Evolutionary conservation across 805 yeast genomes (phyloP).

Genomic region (Yamadazyma nakazawae): DNA sequence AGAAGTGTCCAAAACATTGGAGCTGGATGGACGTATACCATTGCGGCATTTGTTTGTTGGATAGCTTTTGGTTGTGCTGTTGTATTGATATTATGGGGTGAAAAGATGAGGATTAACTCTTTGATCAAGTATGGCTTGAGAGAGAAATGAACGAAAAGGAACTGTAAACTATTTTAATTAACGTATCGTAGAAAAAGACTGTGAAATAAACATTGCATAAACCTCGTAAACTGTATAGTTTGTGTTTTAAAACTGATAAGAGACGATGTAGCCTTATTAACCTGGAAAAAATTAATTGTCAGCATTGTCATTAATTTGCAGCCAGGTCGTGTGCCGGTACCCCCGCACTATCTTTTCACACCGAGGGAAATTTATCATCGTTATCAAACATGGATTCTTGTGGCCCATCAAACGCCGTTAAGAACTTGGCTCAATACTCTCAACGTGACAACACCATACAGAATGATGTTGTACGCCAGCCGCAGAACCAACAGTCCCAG

Average conservation of each 20-base stretch:
- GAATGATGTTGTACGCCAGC: slow-evolving; percentile 20
- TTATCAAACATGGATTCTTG: slow-evolving; percentile 30
- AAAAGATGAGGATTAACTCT: slow-evolving; percentile 26
- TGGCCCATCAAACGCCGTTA: slow-evolving; percentile 45
- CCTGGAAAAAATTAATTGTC: no score
- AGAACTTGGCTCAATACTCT: slow-evolving; percentile 39
- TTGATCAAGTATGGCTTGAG: slow-evolving; percentile 19
- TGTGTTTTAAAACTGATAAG: no score
- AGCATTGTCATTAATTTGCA: background rate
- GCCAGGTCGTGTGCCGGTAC: background rate
- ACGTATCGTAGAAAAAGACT: no score
- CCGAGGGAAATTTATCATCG: background rate
- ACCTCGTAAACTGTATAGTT: no score
- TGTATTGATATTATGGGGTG: slow-evolving; percentile 39
- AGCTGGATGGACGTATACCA: slow-evolving; percentile 55
- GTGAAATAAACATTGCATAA: no score
- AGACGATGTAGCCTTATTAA: no score
- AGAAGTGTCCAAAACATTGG: slow-evolving; percentile 47
- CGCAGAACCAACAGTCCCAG: background rate
- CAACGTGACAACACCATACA: slow-evolving; percentile 41
- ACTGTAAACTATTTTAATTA: no score
- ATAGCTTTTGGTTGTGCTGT: slow-evolving; percentile 33
- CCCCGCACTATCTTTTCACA: background rate
- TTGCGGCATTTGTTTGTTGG: slow-evolving; percentile 43
- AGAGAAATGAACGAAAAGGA: background rate